Evolutionary conservation across 2,329 filamentous ascomycete genomes (phyloP), one percentile per base, ranked within the genome.

Genomic region (Sphaceloma murrayae): DNA sequence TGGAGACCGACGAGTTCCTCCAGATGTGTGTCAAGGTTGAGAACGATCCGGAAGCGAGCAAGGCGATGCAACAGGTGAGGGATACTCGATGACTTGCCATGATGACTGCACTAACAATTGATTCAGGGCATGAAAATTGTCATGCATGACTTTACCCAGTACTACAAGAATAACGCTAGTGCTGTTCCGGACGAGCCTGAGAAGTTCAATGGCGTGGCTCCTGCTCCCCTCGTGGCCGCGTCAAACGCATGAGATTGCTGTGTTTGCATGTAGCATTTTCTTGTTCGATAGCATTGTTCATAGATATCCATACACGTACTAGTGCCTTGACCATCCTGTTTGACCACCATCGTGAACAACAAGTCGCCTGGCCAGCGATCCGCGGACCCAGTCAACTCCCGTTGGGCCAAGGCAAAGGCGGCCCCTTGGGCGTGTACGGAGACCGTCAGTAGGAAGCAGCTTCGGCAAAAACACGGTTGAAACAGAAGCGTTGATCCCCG

Each of bases 1-100:
- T 52, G 19, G 50, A 52, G 45, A 33, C 45, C 3, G 50, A 52
- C 31, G 36, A 51, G 14, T 52, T 52, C 32, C 43, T 51, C 34
- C 30, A 49, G 26, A 46, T 47, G 39, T 31, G 47, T 10, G 38
- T 21, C 30, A 48, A 43, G 6, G 46, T 46, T 6, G 45, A 51
- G 34, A 40, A 39, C 9, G 50, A 52, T 42, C 43, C 47, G 11
- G 50, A 48, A 19, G 39, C 47, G 21, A 47, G 47, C 13, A 43
- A 21, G 18, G 24, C 30, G 7, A 29, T 45, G 43, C 43, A 45
- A 16, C 14, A 34, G n/a, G n/a, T n/a, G n/a, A n/a, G n/a, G n/a
- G n/a, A n/a, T n/a, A n/a, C n/a, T n/a, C n/a, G n/a, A n/a, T n/a
- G n/a, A n/a, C n/a, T n/a, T n/a, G n/a, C n/a, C n/a, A n/a, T n/a